Evolutionary conservation across 2,329 filamentous ascomycete species (phyloP).

Genomic region (Rhynchosporium secalis): DNA sequence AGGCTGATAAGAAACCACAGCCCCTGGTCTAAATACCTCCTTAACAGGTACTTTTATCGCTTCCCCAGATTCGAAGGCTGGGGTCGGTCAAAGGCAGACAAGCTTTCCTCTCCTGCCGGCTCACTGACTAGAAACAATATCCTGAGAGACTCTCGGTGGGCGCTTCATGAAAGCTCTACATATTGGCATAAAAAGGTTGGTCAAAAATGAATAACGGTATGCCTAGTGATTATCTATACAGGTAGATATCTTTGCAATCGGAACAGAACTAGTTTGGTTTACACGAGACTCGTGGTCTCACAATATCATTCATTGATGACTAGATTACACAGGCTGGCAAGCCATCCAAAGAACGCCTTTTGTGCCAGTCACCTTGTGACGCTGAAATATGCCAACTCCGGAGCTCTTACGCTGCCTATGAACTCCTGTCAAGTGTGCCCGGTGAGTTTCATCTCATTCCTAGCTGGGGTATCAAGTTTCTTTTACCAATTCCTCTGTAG

Average conservation of each 20-base stretch:
- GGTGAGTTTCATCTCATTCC: neutral
- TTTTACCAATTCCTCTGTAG: conserved; percentile 13
- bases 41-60: neutral
- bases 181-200: too few relatives aligned
- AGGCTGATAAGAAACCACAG: neutral
- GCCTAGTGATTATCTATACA: too few relatives aligned
- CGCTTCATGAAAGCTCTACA: neutral
- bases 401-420: conserved; percentile 15
- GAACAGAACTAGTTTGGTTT: neutral
- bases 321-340: conserved; percentile 35
- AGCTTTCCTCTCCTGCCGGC: conserved; percentile 1
- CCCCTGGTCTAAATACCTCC: conserved; percentile 1
- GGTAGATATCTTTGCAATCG: too few relatives aligned
- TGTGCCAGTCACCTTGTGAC: conserved; percentile 22
- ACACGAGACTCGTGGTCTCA: conserved; percentile 35
- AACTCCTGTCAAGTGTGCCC: conserved; percentile 27
- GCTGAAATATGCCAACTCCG: conserved; percentile 10
- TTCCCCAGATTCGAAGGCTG: too few relatives aligned
- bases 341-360: conserved; percentile 27
- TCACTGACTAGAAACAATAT: neutral
- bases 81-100: neutral
- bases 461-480: conserved; percentile 16
- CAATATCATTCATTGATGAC: conserved; percentile 31
- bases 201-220: too few relatives aligned
- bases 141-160: neutral